Conservation (phyloP, 371 early-diverging fungal genomes). For the Mortierella polycephala region DNA sequence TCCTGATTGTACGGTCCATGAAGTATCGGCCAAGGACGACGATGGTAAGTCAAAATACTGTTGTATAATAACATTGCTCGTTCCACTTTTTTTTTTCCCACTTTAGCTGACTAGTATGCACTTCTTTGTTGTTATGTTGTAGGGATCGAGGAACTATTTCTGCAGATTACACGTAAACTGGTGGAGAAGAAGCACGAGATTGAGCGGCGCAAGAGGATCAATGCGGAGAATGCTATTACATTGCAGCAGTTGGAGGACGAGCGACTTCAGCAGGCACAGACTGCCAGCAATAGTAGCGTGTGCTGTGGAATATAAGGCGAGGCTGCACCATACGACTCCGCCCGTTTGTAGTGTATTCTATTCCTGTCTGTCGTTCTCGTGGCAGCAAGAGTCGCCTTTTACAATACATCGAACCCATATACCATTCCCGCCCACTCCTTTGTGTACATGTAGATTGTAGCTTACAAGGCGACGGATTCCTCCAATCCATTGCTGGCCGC, state of each 20-base stretch:
- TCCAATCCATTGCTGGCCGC: too few species aligned
- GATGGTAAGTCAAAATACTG: conserved; percentile 60
- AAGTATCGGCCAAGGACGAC: conserved; percentile 81
- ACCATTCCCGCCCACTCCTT: neutral
- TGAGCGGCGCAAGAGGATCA: conserved; percentile 45
- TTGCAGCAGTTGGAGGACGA: conserved; percentile 51
- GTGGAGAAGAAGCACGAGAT: conserved; percentile 65
- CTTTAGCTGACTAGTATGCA: neutral
- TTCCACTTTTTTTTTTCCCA: neutral
- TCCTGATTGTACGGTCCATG: conserved; percentile 68
- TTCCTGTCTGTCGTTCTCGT: neutral
- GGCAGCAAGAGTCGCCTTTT: neutral
- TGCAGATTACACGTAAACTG: conserved; percentile 66
- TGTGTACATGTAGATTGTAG: too few species aligned
- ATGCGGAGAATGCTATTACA: conserved; percentile 54
- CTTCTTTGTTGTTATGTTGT: conserved; percentile 6
- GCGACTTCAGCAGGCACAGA: conserved; percentile 44
- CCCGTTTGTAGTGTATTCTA: too few species aligned
- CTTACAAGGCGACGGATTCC: too few species aligned
- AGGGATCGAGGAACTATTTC: conserved; percentile 69
- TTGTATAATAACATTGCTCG: conserved; percentile 2
- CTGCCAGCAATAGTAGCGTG: conserved; percentile 35
- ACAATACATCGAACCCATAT: conserved; percentile 9
- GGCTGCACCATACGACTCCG: too few species aligned
- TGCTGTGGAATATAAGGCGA: conserved; percentile 44